Conservation (phyloP, 257 asterid species). For the Solanum peruvianum region DNA sequence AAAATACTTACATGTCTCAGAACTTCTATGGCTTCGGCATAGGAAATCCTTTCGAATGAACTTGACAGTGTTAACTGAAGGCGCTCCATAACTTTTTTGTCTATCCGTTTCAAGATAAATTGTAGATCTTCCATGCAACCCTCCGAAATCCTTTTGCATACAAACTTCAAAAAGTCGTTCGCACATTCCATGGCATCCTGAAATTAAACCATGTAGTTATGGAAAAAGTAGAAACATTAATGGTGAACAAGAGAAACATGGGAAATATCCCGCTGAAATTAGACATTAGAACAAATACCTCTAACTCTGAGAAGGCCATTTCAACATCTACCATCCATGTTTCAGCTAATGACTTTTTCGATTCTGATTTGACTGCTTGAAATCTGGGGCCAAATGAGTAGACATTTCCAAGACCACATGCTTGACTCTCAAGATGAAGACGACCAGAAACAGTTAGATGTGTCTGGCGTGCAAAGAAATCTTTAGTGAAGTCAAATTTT, state of each 20-base stretch:
- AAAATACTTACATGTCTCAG: slow-evolving; percentile 40
- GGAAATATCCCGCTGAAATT: not conserved
- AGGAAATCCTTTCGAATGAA: slow-evolving; percentile 47
- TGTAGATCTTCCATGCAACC: slow-evolving; percentile 56
- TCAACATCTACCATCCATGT: slow-evolving; percentile 81
- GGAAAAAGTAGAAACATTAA: not conserved
- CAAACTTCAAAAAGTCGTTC: slow-evolving; percentile 52
- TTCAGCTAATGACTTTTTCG: slow-evolving; percentile 57
- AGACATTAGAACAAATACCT: slow-evolving; percentile 21
- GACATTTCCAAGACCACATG: slow-evolving; percentile 79
- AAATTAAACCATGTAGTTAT: slow-evolving; percentile 3
- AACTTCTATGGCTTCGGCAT: slow-evolving; percentile 52
- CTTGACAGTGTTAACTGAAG: slow-evolving; percentile 24
- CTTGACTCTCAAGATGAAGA: slow-evolving; percentile 81
- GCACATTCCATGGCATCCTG: slow-evolving; percentile 86
- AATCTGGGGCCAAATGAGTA: slow-evolving; percentile 84
- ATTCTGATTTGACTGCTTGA: slow-evolving; percentile 25
- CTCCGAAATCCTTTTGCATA: slow-evolving; percentile 47
- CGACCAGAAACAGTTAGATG: slow-evolving; percentile 53
- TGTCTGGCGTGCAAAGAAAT: slow-evolving; percentile 47
- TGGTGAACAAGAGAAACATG: not conserved
- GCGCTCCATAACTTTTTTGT: slow-evolving; percentile 36
- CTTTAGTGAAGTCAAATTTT: slow-evolving; percentile 28
- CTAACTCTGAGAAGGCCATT: slow-evolving; percentile 64
- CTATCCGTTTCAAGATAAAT: slow-evolving; percentile 54